These are phyloP conservation scores for Epichloe amarillans DNA, from an alignment of 2,329 filamentous ascomycete species.

Conservation along the genomic window DNA sequence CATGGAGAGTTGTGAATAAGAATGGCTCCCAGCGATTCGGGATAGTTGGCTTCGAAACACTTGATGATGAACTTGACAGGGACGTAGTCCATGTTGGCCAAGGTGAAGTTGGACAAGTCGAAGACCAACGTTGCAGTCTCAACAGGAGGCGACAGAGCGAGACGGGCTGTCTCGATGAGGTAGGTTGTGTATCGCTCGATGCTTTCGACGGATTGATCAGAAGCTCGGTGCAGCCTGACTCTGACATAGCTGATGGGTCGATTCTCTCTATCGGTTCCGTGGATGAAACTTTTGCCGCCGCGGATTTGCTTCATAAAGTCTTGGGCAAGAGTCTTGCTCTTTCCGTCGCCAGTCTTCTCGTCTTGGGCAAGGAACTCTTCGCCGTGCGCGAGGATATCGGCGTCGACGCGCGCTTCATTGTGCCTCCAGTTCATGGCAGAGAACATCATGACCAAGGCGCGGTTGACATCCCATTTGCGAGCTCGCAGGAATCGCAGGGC, in stretches of 20 bases:
- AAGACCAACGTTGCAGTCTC: slow-evolving; percentile 40
- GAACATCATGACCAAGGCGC: slow-evolving; percentile 25
- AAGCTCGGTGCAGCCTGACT: slow-evolving; percentile 20
- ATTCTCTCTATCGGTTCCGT: slow-evolving; percentile 21
- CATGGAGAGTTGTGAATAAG: slow-evolving; percentile 66
- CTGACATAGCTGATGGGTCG: slow-evolving; percentile 25
- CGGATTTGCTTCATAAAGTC: slow-evolving; percentile 23
- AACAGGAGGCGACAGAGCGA: slow-evolving; percentile 7
- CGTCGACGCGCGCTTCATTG: slow-evolving; percentile 17
- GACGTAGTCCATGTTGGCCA: slow-evolving; percentile 65
- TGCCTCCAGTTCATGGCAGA: slow-evolving; percentile 24
- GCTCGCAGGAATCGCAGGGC: slow-evolving; percentile 27
- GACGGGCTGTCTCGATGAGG: slow-evolving; percentile 21
- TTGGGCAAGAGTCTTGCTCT: slow-evolving; percentile 3
- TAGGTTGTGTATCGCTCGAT: slow-evolving; percentile 26
- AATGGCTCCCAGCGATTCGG: slow-evolving; percentile 56
- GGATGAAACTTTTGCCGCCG: slow-evolving; percentile 25
- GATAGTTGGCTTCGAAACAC: slow-evolving; percentile 67
- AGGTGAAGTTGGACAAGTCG: slow-evolving; percentile 57
- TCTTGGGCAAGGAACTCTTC: slow-evolving; percentile 18
- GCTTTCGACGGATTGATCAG: slow-evolving; percentile 18
- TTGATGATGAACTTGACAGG: slow-evolving; percentile 71
- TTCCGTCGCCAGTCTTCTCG: slow-evolving; percentile 13
- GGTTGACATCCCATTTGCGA: slow-evolving; percentile 26
- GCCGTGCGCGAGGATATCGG: slow-evolving; percentile 19